A percentile compares a stretch with the other conserved stretches of the same genome.
Evolutionary conservation across 2,329 filamentous ascomycete genomes (phyloP).

Genomic region (Xylariaceae sp.): DNA sequence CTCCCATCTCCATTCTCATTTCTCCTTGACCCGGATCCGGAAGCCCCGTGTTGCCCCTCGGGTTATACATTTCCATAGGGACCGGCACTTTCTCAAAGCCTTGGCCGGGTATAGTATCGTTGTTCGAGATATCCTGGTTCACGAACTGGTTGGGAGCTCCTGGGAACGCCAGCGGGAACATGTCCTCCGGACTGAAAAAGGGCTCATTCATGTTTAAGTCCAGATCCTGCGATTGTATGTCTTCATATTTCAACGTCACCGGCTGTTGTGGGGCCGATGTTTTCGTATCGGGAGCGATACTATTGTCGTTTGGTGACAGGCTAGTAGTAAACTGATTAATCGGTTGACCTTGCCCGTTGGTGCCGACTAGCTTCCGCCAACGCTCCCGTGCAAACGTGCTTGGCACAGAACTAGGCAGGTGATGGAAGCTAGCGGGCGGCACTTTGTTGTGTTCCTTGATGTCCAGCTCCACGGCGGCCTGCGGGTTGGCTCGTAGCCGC

Average conservation of each 20-base stretch:
- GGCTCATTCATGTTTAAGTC: conserved; percentile 37
- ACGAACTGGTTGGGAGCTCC: conserved; percentile 13
- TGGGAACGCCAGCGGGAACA: conserved; percentile 29
- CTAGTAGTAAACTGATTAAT: conserved; percentile 1
- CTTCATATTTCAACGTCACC: conserved; percentile 4
- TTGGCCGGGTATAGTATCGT: conserved; percentile 12
- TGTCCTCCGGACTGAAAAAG: conserved; percentile 33
- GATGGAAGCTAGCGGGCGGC: conserved; percentile 43
- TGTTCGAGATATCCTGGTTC: conserved; percentile 14
- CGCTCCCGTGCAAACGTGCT: conserved; percentile 43
- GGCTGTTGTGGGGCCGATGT: neutral
- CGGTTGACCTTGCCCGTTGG: conserved; percentile 25
- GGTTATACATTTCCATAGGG: conserved; percentile 18
- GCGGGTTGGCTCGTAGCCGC: conserved; percentile 44
- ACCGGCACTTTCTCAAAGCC: conserved; percentile 16
- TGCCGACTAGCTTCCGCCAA: conserved; percentile 47
- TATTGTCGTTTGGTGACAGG: neutral
- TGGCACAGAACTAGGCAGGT: conserved; percentile 43
- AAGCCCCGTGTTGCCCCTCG: conserved; percentile 7
- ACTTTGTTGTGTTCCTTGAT: conserved; percentile 42
- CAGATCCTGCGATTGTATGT: conserved; percentile 29
- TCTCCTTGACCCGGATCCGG: neutral
- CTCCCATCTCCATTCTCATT: conserved; percentile 4
- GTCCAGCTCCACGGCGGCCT: conserved; percentile 47
- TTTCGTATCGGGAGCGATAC: neutral